Conservation (phyloP, 2,329 filamentous ascomycete genomes). For the Verticillium zaregamsianum region DNA sequence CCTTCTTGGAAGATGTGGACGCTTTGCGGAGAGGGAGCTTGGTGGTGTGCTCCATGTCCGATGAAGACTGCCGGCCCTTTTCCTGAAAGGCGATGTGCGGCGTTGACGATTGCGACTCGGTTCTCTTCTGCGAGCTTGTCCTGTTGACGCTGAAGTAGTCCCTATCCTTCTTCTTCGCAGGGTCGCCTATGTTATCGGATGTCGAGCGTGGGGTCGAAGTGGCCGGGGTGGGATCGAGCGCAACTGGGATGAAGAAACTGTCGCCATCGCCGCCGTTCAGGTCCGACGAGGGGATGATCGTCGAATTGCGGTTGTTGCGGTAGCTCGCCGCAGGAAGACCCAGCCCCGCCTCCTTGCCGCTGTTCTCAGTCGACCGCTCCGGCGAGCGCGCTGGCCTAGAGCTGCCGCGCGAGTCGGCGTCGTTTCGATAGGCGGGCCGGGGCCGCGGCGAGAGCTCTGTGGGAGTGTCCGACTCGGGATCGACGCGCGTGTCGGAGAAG, state of each 20-base stretch:
- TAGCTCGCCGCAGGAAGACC: constrained; percentile 74
- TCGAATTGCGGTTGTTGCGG: constrained; percentile 71
- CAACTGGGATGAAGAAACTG: constrained; percentile 73
- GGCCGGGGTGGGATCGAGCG: constrained; percentile 65
- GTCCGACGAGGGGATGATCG: constrained; percentile 49
- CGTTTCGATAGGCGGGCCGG: constrained; percentile 46
- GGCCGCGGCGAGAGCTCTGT: constrained; percentile 66
- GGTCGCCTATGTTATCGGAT: constrained; percentile 41
- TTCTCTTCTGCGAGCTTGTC: constrained; percentile 39
- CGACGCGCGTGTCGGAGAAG: constrained; percentile 56
- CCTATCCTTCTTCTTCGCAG: constrained; percentile 44
- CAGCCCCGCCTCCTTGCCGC: constrained; percentile 52
- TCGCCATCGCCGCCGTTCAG: constrained; percentile 47
- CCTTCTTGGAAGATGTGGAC: constrained; percentile 38
- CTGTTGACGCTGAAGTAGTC: constrained; percentile 56
- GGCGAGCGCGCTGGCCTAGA: constrained; percentile 51
- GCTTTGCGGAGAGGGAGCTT: constrained; percentile 45
- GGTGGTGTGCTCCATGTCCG: constrained; percentile 52
- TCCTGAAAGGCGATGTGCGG: constrained; percentile 94
- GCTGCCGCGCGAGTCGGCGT: constrained; percentile 51
- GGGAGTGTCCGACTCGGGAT: constrained; percentile 59
- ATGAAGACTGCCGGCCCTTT: constrained; percentile 64
- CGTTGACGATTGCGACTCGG: constrained; percentile 54
- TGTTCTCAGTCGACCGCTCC: constrained; percentile 41
- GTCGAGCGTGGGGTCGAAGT: constrained; percentile 50